A percentile compares a stretch with the other conserved stretches of the same genome.
Conservation (phyloP, 306 rosid genomes). For the Fragaria ananassa region DNA sequence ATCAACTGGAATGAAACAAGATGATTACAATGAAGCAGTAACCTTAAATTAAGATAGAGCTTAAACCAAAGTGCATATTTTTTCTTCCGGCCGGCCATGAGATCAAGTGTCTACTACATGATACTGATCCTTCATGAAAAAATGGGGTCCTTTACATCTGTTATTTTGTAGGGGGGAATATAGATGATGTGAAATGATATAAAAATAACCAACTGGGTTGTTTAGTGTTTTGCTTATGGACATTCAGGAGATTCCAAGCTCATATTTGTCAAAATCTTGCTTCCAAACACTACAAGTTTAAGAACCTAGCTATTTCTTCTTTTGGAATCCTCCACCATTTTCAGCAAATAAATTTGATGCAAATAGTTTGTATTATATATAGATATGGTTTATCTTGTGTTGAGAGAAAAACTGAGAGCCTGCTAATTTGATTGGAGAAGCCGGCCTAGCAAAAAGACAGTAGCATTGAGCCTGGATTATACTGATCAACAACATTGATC, state of each 20-base stretch:
- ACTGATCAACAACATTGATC: background rate
- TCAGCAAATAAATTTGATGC: background rate
- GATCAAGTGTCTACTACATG: background rate
- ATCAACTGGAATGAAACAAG: background rate
- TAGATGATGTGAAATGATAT: background rate
- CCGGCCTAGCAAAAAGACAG: background rate
- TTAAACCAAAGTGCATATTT: background rate
- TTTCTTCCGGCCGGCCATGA: background rate
- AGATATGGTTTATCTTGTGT: background rate
- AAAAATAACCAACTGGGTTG: background rate
- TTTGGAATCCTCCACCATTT: background rate
- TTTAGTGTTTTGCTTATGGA: background rate
- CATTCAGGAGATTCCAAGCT: background rate
- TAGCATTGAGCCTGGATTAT: background rate
- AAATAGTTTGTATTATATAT: background rate
- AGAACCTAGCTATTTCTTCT: background rate
- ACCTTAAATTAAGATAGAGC: background rate
- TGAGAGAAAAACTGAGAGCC: background rate
- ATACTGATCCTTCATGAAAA: background rate
- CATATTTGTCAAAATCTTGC: background rate
- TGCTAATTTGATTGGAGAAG: background rate
- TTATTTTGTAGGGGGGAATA: background rate
- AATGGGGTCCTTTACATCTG: background rate
- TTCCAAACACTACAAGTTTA: background rate
- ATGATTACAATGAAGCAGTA: background rate